These are phyloP conservation scores for Ophiostoma pallidulum DNA, from an alignment of 2,329 filamentous ascomycete genomes.

Conservation along the genomic window DNA sequence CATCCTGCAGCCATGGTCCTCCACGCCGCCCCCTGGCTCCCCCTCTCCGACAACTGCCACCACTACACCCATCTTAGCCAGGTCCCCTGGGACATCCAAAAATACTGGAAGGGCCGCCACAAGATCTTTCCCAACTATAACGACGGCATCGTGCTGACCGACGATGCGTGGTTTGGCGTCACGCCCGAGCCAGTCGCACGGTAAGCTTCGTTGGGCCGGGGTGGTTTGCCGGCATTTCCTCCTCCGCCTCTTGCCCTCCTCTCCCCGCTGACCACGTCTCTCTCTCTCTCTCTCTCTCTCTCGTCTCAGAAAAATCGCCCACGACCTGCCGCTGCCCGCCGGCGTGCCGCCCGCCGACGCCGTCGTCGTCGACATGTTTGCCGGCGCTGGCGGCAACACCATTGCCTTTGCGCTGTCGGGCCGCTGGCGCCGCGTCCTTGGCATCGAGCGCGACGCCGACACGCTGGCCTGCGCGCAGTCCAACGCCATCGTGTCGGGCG, in stretches of 20 bases:
- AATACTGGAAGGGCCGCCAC: conserved; percentile 90
- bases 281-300: neutral
- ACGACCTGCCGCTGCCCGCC: conserved; percentile 53
- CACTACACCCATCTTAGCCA: conserved; percentile 64
- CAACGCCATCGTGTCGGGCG: conserved; percentile 80
- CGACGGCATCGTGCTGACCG: conserved; percentile 79
- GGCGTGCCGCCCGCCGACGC: conserved; percentile 30
- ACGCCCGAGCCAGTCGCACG: conserved; percentile 86
- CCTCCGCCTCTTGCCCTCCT: conserved; percentile 11
- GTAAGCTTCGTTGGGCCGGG: too few species aligned
- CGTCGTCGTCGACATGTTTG: conserved; percentile 78
- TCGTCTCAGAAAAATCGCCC: conserved; percentile 56
- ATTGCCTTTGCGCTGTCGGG: conserved; percentile 84
- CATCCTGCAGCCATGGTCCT: conserved; percentile 25
- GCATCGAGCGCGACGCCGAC: conserved; percentile 72
- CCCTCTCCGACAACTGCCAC: conserved; percentile 54
- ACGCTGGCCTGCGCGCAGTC: conserved; percentile 85
- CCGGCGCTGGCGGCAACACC: conserved; percentile 82
- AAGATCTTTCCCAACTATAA: conserved; percentile 83
- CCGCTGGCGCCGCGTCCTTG: conserved; percentile 75
- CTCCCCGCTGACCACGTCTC: neutral
- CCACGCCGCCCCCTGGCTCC: conserved; percentile 35
- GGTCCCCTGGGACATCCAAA: conserved; percentile 75
- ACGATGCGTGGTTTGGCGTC: conserved; percentile 93
- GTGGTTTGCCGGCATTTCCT: too few species aligned